Evolutionary conservation across 2,329 filamentous ascomycete species (phyloP).

Genomic region (Aspergillus hiratsukae): DNA sequence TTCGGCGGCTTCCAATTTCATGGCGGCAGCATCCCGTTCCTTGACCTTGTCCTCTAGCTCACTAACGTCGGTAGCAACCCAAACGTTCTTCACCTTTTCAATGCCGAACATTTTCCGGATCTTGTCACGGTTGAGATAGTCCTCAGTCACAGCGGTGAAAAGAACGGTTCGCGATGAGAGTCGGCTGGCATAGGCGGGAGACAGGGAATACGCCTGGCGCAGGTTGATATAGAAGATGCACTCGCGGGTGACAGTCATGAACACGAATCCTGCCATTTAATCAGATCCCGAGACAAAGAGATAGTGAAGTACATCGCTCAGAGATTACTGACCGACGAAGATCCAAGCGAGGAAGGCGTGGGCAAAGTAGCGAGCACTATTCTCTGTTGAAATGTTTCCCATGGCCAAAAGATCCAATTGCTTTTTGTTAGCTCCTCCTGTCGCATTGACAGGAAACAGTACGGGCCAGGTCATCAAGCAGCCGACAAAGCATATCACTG

Average conservation of each 20-base stretch:
- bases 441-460: constrained; percentile 82
- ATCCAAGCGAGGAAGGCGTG: constrained; percentile 76
- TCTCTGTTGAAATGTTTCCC: constrained; percentile 60
- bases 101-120: constrained; percentile 73
- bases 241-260: constrained; percentile 83
- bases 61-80: constrained; percentile 73
- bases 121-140: constrained; percentile 72
- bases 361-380: constrained; percentile 69
- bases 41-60: constrained; percentile 76
- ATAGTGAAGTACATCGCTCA: background rate
- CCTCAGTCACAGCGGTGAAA: constrained; percentile 75
- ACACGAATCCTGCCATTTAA: constrained; percentile 59
- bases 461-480: constrained; percentile 82
- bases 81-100: constrained; percentile 75
- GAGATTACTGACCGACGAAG: constrained; percentile 57
- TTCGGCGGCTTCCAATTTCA: constrained; percentile 81
- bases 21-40: constrained; percentile 72
- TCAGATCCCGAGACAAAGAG: background rate
- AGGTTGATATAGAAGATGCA: constrained; percentile 89
- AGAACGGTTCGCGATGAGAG: constrained; percentile 88
- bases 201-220: constrained; percentile 85
- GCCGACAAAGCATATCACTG: constrained; percentile 77
- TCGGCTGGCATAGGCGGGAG: constrained; percentile 75
- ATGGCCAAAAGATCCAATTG: constrained; percentile 78
- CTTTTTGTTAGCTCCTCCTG: constrained; percentile 60